phyloP scores from a whole-genome alignment of 768 basidiomycete genomes.

The Tylopilus subfusipes region DNA sequence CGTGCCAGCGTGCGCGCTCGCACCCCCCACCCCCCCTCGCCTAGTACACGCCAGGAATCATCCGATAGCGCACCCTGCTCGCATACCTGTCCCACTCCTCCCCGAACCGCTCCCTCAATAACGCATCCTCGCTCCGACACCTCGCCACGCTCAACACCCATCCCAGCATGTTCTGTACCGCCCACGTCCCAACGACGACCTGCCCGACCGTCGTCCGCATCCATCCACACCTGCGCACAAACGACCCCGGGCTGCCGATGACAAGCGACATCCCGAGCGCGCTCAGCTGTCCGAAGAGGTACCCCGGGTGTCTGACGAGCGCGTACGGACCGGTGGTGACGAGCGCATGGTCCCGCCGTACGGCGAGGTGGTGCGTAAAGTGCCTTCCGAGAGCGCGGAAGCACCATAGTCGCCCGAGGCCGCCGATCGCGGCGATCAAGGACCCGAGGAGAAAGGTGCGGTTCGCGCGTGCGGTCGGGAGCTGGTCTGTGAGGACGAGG shows the following conservation, averaged over 20 bases:
- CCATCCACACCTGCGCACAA: conserved; percentile 25
- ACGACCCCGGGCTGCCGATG: conserved; percentile 32
- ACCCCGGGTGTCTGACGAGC: conserved; percentile 37
- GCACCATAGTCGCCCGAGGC: conserved; percentile 36
- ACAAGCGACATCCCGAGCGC: conserved; percentile 31
- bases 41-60: conserved; percentile 29
- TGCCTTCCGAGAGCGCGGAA: conserved; percentile 31
- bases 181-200: conserved; percentile 27
- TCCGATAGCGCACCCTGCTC: conserved; percentile 21
- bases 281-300: conserved; percentile 24
- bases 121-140: conserved; percentile 24
- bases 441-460: conserved; percentile 31
- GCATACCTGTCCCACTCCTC: conserved; percentile 26
- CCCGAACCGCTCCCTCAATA: conserved; percentile 20
- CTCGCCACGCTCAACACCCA: conserved; percentile 31
- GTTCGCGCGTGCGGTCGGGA: conserved; percentile 21
- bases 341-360: conserved; percentile 30
- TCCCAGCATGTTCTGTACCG: conserved; percentile 20
- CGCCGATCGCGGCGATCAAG: conserved; percentile 26
- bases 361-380: conserved; percentile 35
- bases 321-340: conserved; percentile 35
- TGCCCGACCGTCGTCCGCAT: conserved; percentile 19
- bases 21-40: too few relatives aligned
- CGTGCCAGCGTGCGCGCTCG: too few relatives aligned
- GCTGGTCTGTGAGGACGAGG: conserved; percentile 16